These are phyloP conservation scores for Pichia sp. DNA, from an alignment of 1,139 yeast species.

Conservation along the genomic window DNA sequence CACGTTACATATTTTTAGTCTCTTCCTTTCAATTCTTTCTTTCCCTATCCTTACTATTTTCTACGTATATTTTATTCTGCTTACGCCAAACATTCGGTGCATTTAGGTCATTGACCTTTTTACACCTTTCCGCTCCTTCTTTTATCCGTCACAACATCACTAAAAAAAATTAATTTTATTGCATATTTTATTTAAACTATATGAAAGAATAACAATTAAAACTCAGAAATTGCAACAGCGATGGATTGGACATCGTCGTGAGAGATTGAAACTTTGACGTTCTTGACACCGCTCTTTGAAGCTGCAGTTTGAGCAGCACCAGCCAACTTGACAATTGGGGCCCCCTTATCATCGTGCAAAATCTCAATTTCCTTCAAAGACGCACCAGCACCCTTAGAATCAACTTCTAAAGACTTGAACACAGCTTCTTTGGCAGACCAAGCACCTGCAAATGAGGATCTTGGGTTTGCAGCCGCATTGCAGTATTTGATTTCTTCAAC, in stretches of 20 bases:
- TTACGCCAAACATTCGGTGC: not conserved
- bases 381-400: constrained; percentile 93
- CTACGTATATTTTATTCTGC: not conserved
- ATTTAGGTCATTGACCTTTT: not conserved
- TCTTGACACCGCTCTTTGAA: constrained; percentile 58
- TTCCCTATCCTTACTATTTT: not conserved
- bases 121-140: too few species aligned
- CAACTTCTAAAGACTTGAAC: constrained; percentile 88
- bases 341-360: constrained; percentile 67
- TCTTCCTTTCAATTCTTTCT: not conserved
- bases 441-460: constrained; percentile 92
- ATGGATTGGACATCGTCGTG: constrained; percentile 97
- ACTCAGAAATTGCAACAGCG: constrained; percentile 89
- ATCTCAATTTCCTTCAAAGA: constrained; percentile 88
- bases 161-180: not conserved
- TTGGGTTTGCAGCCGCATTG: constrained; percentile 63
- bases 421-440: constrained; percentile 99
- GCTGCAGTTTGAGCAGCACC: constrained; percentile 82
- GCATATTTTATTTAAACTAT: not conserved
- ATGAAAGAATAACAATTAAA: constrained; percentile 27
- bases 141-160: not conserved
- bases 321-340: constrained; percentile 70
- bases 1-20: not conserved
- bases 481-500: constrained; percentile 76
- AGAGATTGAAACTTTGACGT: constrained; percentile 81